Evolutionary conservation across 2,329 filamentous ascomycete species (phyloP).

Genomic region (Aspergillaceae sp.): DNA sequence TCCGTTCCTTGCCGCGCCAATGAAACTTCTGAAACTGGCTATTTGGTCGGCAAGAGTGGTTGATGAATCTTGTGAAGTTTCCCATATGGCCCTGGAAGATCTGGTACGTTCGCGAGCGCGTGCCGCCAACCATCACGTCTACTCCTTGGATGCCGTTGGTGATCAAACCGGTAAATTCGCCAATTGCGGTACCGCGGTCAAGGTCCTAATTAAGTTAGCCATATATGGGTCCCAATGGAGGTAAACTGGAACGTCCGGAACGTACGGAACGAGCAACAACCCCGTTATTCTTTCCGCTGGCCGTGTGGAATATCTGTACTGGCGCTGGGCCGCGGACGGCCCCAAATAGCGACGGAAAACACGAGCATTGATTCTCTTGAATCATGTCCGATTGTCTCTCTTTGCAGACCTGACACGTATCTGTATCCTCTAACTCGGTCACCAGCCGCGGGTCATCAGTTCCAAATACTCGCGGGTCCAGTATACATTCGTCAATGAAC

Average conservation of each 20-base stretch:
- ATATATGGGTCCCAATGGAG: not conserved
- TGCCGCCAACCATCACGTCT: slow-evolving; percentile 48
- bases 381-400: slow-evolving; percentile 45
- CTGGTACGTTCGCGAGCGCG: slow-evolving; percentile 38
- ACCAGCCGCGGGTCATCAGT: slow-evolving; percentile 43
- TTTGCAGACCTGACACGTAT: slow-evolving; percentile 39
- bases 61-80: slow-evolving; percentile 53
- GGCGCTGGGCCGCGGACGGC: slow-evolving; percentile 34
- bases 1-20: slow-evolving; percentile 49
- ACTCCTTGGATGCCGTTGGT: slow-evolving; percentile 45
- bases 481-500: slow-evolving; percentile 38
- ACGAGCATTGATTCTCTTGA: slow-evolving; percentile 43
- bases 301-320: slow-evolving; percentile 46
- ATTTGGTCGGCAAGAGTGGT: slow-evolving; percentile 51
- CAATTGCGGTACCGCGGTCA: slow-evolving; percentile 45
- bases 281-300: slow-evolving; percentile 48
- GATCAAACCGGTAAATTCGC: slow-evolving; percentile 49
- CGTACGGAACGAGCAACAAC: slow-evolving; percentile 23
- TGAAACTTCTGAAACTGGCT: slow-evolving; percentile 49
- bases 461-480: slow-evolving; percentile 44
- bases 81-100: slow-evolving; percentile 49
- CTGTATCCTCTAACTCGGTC: slow-evolving; percentile 19
- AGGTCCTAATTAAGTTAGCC: slow-evolving; percentile 34
- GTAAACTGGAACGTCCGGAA: not conserved
- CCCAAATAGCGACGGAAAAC: slow-evolving; percentile 47